phyloP scores from a whole-genome alignment of 768 basidiomycete species.

The Phylloporus sp. region DNA sequence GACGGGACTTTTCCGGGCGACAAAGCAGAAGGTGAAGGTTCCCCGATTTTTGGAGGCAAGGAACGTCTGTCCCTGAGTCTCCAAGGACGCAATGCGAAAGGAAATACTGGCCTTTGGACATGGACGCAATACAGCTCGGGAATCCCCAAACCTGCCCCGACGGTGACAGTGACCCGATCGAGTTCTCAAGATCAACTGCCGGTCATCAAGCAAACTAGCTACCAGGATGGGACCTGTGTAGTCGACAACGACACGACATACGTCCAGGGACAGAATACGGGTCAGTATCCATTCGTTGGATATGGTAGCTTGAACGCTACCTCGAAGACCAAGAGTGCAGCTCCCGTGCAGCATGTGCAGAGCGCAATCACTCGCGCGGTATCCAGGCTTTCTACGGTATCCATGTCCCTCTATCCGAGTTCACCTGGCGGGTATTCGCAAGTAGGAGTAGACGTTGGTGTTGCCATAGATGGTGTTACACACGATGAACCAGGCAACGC shows the following conservation, averaged over 20 bases:
- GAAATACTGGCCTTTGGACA: conserved; percentile 45
- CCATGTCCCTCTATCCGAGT: conserved; percentile 45
- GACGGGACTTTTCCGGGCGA: conserved; percentile 48
- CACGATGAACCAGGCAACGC: conserved; percentile 39
- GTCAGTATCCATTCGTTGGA: conserved; percentile 24
- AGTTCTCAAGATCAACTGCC: conserved; percentile 15
- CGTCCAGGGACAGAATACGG: conserved; percentile 10
- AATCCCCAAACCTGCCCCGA: conserved; percentile 26
- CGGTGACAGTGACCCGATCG: conserved; percentile 21
- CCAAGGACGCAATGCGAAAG: conserved; percentile 30
- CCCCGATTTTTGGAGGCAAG: conserved; percentile 75
- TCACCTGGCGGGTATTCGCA: conserved; percentile 34
- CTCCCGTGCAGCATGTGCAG: conserved; percentile 38
- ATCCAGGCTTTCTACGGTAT: conserved; percentile 37
- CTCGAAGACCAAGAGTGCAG: conserved; percentile 23
- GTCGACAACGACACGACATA: conserved; percentile 10
- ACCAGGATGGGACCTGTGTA: conserved; percentile 5
- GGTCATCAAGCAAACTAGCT: conserved; percentile 6
- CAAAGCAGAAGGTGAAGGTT: conserved; percentile 46
- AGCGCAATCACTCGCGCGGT: conserved; percentile 38
- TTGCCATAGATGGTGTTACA: conserved; percentile 35
- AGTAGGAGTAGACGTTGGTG: conserved; percentile 26
- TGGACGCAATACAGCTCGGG: conserved; percentile 53
- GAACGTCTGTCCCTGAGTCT: conserved; percentile 45
- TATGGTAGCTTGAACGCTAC: conserved; percentile 19